Conservation (phyloP, 164 flowering plant genomes). For the Akebia trifoliata region DNA sequence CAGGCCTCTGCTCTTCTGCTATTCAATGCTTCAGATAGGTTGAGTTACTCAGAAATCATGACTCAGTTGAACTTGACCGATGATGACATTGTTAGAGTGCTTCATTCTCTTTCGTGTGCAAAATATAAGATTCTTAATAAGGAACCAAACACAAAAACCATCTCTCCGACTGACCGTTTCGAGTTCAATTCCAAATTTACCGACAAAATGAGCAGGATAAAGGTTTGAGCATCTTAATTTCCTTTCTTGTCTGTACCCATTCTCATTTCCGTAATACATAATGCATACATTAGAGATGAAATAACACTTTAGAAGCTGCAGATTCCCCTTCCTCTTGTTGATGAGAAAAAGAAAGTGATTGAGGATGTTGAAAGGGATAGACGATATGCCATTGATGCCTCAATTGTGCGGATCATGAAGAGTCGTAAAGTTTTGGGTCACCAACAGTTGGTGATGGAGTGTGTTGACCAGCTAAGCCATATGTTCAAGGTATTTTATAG, state of each 20-base stretch:
- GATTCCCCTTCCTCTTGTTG: conserved; percentile 81
- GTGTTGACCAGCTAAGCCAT: conserved; percentile 86
- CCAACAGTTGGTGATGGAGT: conserved; percentile 82
- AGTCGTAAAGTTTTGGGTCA: conserved; percentile 85
- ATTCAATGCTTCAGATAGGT: conserved; percentile 66
- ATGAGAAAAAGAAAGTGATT: conserved; percentile 85
- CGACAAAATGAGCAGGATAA: conserved; percentile 86
- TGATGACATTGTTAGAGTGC: conserved; percentile 69
- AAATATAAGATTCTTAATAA: conserved; percentile 79
- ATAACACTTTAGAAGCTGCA: conserved; percentile 26
- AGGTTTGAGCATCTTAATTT: conserved; percentile 21
- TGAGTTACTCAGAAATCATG: conserved; percentile 74
- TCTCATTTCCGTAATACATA: not conserved
- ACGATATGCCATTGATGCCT: conserved; percentile 91
- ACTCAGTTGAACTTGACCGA: conserved; percentile 69
- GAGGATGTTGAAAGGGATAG: conserved; percentile 94
- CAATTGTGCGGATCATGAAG: conserved; percentile 93
- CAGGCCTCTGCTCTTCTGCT: conserved; percentile 75
- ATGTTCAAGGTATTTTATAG: conserved; percentile 69
- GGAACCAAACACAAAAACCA: conserved; percentile 71
- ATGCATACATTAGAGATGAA: too few species aligned
- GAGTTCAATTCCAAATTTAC: conserved; percentile 85
- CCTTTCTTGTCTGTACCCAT: not conserved
- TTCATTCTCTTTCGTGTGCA: conserved; percentile 87
- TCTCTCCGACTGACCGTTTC: conserved; percentile 62